Base-by-base conservation (phyloP, 306 rosid species). In the Acacia acuminata region DNA sequence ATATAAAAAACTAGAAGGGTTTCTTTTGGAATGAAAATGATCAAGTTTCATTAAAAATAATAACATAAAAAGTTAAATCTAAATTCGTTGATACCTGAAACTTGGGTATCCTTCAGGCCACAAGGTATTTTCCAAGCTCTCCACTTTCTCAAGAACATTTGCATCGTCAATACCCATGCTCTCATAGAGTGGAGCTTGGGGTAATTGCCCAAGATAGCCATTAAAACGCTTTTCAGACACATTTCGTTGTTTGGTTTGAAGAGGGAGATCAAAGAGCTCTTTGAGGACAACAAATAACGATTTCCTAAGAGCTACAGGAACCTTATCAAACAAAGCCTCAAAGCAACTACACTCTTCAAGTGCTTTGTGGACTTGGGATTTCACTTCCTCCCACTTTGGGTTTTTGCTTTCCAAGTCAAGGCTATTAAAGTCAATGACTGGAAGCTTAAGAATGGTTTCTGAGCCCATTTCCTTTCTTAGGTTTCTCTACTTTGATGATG, bases 241-340 rank as follows among this genome's bases (percentile, higher is more conserved):
- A 25, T 61, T 61, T 22, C 36, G 34, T 61, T 1, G 36, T 10
- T 61, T 61, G 32, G 67, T 25, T 11, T 61, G 67, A 61, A 61
- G 36, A 61, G 67, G 67, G 19, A 92, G 95, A 77, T 94, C 86
- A 60, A 92, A 94, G 55, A n/a, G n/a, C n/a, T n/a, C n/a, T n/a
- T n/a, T n/a, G n/a, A n/a, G n/a, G n/a, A n/a, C n/a, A n/a, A n/a
- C n/a, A n/a, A n/a, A n/a, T n/a, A n/a, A n/a, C n/a, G n/a, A n/a
- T n/a, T n/a, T n/a, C n/a, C n/a, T n/a, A n/a, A n/a, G n/a, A n/a
- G n/a, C n/a, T n/a, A n/a, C n/a, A n/a, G n/a, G n/a, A n/a, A n/a
- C n/a, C n/a, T n/a, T n/a, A n/a, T n/a, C n/a, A n/a, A n/a, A n/a
- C n/a, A n/a, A n/a, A n/a, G n/a, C n/a, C n/a, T n/a, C n/a, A n/a